Base-by-base conservation (phyloP, 371 early-diverging fungal species). In the Actinomucor elegans region DNA sequence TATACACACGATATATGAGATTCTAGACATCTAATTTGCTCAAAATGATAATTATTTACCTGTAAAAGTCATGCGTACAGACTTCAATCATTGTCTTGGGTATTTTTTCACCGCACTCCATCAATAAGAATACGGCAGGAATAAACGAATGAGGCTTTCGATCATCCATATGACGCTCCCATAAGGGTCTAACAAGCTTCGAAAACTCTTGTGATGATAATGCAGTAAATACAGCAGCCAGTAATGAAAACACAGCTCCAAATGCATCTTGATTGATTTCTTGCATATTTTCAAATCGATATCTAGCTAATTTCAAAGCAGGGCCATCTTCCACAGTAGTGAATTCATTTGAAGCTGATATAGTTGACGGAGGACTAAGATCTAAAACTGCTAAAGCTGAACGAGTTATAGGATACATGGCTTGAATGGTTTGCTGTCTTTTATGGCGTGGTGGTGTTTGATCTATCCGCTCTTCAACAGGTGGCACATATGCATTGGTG, bases 71-170 rank as follows among this genome's bases (percentile, higher is more conserved):
- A 32, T 71, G 64, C 2, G 62, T 64, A 32, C 68, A 73, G 5
- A 67, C 34, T 24, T 75, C 69, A 24, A 66, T 69, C 23, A 75
- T 67, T n/a, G 59, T 35, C 27, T 79, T 74, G 2, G 82, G 84
- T 5, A 78, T 70, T 31, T 82, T 73, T 42, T 84, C 84, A 26
- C 81, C 83, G 44, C 86, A 84, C 40, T 84, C 80, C 65, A 83
- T 76, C 35, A 86, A 66, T 15, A 86, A 44, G 53, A 86, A 86
- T 1, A 77, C 79, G 2, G 83, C 82, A 5, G 81, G 68, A 14
- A 77, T 55, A 35, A 81, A 80, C 1, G 76, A 68, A 6, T 75
- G 64, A 4, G 72, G 66, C 3, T 66, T 59, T 43, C 58, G 65
- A 55, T 71, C 81, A 59, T 68, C 79, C 43, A 79, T 68, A 56